Evolutionary conservation across 2,329 filamentous ascomycete genomes (phyloP), one percentile per base, ranked within the genome.

Genomic region (Aspergillus candidus): DNA sequence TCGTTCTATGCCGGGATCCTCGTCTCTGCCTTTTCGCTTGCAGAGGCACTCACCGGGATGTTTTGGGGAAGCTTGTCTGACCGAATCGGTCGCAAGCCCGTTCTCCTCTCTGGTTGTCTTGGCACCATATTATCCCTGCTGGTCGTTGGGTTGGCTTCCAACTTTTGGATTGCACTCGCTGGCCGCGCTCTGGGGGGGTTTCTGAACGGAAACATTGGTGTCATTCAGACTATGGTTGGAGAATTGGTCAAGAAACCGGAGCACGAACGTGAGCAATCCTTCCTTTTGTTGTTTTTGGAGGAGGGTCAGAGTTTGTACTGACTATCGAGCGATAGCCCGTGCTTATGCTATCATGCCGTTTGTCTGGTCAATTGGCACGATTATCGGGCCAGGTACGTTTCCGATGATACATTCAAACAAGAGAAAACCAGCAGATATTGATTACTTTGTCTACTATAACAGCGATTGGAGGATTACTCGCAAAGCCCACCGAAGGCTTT

Each of bases 331-430:
- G 4, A 17, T 56, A 88, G 85, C 88, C 46, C 81, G 84, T 49
- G 90, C 90, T 22, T 95, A 90, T 64, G 82, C 88, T 2, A 80
- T 95, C 35, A 94, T 96, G 88, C 90, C 90, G 1, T 95, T 95
- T 60, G 85, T 95, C 6, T 96, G 90, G 89, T 84, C 79, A 37
- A 83, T 95, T 41, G 90, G 90, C 17, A 94, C 88, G 8, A 94
- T 95, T 51, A 76, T 94, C 41, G 90, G 90, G 0, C 86, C 90
- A 52, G 63, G 63, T 66, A 57, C 41, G 55, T 51, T 32, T 40
- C 41, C 22, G 31, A 10, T 10, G 37, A 22, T 7, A 13, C 32
- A 11, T 15, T 10, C 17, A n/a, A 11, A 13, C 6, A 14, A n/a
- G 27, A n/a, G 11, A 10, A 11, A n/a, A 30, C 11, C 2, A 39